Conservation (phyloP, 2,329 filamentous ascomycete species). For the Phaeosphaeria sp. region DNA sequence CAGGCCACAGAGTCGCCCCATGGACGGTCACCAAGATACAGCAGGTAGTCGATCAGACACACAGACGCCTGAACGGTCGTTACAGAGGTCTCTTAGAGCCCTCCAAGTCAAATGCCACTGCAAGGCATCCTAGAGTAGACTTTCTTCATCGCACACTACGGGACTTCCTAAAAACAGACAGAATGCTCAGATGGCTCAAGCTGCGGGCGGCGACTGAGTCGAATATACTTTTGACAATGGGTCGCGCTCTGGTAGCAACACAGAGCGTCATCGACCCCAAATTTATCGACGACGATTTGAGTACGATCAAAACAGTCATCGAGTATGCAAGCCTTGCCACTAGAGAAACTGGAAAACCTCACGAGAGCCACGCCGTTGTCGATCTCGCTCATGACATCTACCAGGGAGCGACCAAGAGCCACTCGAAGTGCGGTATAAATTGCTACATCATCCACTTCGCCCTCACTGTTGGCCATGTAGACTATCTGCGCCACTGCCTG, state of each 20-base stretch:
- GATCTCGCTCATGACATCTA: background rate
- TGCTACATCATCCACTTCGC: background rate
- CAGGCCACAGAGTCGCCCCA: background rate
- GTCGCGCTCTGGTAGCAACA: background rate
- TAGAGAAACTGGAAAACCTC: background rate
- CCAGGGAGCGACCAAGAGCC: background rate
- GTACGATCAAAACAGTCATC: background rate
- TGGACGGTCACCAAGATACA: background rate
- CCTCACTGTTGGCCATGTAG: background rate
- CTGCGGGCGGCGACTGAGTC: background rate
- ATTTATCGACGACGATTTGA: too few species aligned
- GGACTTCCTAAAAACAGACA: background rate
- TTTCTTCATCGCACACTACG: background rate
- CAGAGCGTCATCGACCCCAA: background rate
- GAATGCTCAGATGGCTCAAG: background rate
- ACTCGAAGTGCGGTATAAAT: background rate
- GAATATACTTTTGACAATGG: background rate
- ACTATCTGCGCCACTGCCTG: background rate
- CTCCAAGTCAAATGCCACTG: background rate
- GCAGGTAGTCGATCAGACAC: background rate
- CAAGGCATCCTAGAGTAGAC: background rate
- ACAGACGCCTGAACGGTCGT: constrained; percentile 1
- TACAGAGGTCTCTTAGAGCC: constrained; percentile 6
- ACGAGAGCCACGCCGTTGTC: background rate
- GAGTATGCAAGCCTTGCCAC: background rate